phyloP scores from a whole-genome alignment of 352 stramenopile species.

The Globisporangium barbulae region DNA sequence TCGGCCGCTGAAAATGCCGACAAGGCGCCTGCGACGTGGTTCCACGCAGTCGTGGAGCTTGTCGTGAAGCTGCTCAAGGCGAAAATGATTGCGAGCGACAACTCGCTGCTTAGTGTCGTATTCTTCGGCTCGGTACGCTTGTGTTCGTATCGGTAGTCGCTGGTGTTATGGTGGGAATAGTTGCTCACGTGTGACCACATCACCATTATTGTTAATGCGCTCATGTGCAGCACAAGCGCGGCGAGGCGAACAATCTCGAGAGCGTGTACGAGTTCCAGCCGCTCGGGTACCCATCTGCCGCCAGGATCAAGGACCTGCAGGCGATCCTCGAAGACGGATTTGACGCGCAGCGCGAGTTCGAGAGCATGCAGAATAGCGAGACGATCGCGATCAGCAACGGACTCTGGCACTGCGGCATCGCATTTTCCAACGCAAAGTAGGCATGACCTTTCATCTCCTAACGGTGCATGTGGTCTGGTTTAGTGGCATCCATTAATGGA shows the following conservation, averaged over 20 bases:
- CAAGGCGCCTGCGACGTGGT: slow-evolving; percentile 46
- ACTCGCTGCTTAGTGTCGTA: slow-evolving; percentile 69
- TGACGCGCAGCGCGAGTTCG: slow-evolving; percentile 39
- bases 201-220: not conserved
- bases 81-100: slow-evolving; percentile 79
- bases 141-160: not conserved
- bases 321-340: slow-evolving; percentile 37
- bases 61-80: slow-evolving; percentile 68
- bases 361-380: slow-evolving; percentile 60
- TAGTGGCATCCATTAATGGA: not conserved
- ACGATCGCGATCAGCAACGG: slow-evolving; percentile 75
- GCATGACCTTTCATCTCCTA: not conserved
- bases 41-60: slow-evolving; percentile 67
- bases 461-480: not conserved
- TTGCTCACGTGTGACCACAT: not conserved
- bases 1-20: slow-evolving; percentile 7
- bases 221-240: slow-evolving; percentile 46
- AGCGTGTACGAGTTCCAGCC: slow-evolving; percentile 75
- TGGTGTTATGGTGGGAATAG: not conserved
- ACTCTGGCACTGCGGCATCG: slow-evolving; percentile 78
- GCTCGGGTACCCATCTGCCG: slow-evolving; percentile 65
- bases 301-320: slow-evolving; percentile 76
- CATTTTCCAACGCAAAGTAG: slow-evolving; percentile 79
- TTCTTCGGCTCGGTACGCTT: slow-evolving; percentile 70
- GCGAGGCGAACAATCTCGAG: slow-evolving; percentile 55